Percentiles rank a stretch among this genome's conserved stretches.
Evolutionary conservation across 2,329 filamentous ascomycete species (phyloP).

Genomic region (Hypoxylon sp.): DNA sequence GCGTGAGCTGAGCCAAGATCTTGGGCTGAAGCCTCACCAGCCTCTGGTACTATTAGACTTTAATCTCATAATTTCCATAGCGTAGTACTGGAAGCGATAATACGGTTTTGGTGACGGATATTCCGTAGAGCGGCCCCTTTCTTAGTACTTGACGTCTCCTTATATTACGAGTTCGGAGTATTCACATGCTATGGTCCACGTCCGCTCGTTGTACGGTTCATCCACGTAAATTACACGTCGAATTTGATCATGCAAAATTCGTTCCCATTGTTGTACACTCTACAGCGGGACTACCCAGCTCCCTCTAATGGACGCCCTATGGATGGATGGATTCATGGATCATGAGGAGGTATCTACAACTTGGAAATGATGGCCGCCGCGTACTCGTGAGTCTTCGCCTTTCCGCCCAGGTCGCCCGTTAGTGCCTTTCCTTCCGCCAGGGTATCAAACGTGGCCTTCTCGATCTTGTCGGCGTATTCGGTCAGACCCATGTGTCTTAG

Average conservation of each 20-base stretch:
- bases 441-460: constrained; percentile 94
- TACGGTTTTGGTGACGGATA: not conserved
- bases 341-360: constrained; percentile 61
- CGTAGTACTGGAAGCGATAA: not conserved
- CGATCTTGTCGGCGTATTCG: constrained; percentile 86
- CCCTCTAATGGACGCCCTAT: constrained; percentile 44
- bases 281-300: constrained; percentile 44
- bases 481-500: constrained; percentile 95
- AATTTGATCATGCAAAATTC: constrained; percentile 44
- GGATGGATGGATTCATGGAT: constrained; percentile 19
- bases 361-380: constrained; percentile 87
- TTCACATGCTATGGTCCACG: constrained; percentile 6
- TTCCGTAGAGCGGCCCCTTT: constrained; percentile 1
- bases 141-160: not conserved
- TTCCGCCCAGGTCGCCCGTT: constrained; percentile 96
- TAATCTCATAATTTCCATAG: not conserved
- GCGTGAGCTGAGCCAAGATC: constrained; percentile 7
- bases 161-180: not conserved
- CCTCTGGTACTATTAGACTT: not conserved
- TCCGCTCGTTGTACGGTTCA: constrained; percentile 10
- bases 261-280: constrained; percentile 49
- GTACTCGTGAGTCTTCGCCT: constrained; percentile 95
- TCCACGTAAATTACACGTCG: constrained; percentile 2
- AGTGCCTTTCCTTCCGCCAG: constrained; percentile 95
- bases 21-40: constrained; percentile 1